Evolutionary conservation across 2,329 filamentous ascomycete species (phyloP).

Genomic region (Colletotrichum sublineola): DNA sequence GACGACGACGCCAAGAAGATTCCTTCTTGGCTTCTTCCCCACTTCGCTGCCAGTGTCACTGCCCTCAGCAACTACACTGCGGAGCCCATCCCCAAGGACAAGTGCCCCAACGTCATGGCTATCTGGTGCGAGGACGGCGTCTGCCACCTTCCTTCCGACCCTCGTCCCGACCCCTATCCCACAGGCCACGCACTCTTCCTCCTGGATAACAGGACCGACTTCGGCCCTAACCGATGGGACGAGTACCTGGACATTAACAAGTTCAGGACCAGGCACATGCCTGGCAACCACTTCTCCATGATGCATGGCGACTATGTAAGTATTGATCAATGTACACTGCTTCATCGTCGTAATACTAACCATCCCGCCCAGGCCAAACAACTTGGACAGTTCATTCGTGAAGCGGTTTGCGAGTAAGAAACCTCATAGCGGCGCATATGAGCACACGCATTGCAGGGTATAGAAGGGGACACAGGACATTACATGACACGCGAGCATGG

Average conservation of each 20-base stretch:
- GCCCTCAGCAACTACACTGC: conserved; percentile 79
- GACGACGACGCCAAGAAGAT: conserved; percentile 67
- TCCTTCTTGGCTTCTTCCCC: conserved; percentile 79
- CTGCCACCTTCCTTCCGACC: conserved; percentile 75
- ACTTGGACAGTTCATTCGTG: conserved; percentile 52
- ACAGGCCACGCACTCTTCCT: conserved; percentile 76
- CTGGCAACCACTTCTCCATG: conserved; percentile 82
- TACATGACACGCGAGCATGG: conserved; percentile 38
- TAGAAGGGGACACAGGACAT: conserved; percentile 40
- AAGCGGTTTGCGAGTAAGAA: conserved; percentile 49
- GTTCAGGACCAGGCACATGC: conserved; percentile 76
- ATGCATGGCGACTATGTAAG: conserved; percentile 71
- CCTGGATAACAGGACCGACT: conserved; percentile 79
- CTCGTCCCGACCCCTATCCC: conserved; percentile 72
- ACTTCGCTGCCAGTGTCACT: conserved; percentile 77
- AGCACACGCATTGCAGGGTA: conserved; percentile 37
- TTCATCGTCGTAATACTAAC: conserved; percentile 40
- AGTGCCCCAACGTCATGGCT: conserved; percentile 71
- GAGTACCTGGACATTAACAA: conserved; percentile 72
- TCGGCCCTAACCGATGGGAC: conserved; percentile 78
- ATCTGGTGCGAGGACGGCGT: conserved; percentile 83
- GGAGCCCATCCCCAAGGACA: conserved; percentile 69
- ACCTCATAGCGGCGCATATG: conserved; percentile 27
- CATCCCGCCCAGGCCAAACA: conserved; percentile 49
- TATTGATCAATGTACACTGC: conserved; percentile 2